These are phyloP conservation scores for Wallemia ichthyophaga DNA, from an alignment of 1,284 basidiomycete genomes.

Conservation along the genomic window DNA sequence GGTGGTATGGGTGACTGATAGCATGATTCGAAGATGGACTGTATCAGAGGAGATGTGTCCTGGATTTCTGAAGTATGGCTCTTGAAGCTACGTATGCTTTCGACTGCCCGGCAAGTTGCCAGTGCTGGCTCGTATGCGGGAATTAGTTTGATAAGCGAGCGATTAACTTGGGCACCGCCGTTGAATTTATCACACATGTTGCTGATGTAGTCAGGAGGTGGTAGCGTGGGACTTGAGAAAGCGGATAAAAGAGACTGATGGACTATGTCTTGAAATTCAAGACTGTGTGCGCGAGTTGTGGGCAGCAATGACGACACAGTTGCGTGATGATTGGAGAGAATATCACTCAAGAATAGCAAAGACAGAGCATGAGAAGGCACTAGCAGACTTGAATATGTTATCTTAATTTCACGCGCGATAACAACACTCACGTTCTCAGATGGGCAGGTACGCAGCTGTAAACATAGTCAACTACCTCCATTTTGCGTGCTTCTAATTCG, in stretches of 20 bases:
- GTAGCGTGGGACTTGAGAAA: neutral
- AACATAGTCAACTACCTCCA: neutral
- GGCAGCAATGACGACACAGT: neutral
- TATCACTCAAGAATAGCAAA: neutral
- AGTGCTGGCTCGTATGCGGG: neutral
- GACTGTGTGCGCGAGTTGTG: neutral
- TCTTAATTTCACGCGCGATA: neutral
- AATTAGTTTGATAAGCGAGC: neutral
- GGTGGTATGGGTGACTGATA: neutral
- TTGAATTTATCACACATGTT: neutral
- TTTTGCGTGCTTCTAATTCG: neutral
- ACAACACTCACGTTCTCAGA: neutral
- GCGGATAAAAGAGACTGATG: neutral
- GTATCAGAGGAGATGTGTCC: neutral
- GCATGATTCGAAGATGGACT: neutral
- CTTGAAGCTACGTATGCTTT: neutral
- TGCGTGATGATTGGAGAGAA: neutral
- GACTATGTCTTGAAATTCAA: neutral
- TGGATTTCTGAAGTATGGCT: neutral
- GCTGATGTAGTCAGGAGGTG: neutral
- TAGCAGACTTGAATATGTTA: neutral
- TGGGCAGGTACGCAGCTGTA: neutral
- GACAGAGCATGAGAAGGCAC: neutral
- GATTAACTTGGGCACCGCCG: neutral
- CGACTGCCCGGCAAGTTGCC: neutral